A percentile compares a stretch with the other conserved stretches of the same genome.
These are phyloP conservation scores for Pythium rhizo-oryzae DNA, from an alignment of 352 stramenopile species.

Conservation along the genomic window DNA sequence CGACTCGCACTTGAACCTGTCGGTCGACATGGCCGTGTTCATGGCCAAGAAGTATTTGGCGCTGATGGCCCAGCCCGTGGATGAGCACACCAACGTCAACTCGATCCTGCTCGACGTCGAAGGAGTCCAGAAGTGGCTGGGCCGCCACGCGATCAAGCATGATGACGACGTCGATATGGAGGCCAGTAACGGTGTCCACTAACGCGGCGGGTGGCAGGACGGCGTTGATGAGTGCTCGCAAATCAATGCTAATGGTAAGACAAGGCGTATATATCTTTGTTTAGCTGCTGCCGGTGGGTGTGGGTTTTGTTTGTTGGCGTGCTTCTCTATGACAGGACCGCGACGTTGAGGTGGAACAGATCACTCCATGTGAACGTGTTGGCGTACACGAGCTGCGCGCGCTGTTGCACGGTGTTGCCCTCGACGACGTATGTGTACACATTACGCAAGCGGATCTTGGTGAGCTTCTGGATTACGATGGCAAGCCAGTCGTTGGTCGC, in stretches of 20 bases:
- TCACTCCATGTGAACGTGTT: conserved; percentile 30
- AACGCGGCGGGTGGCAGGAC: conserved; percentile 30
- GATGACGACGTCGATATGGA: conserved; percentile 21
- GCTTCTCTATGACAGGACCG: conserved; percentile 26
- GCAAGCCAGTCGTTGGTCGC: conserved; percentile 43
- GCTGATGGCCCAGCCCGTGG: conserved; percentile 96
- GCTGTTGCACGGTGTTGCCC: conserved; percentile 31
- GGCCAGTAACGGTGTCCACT: not conserved
- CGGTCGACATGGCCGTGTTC: conserved; percentile 95
- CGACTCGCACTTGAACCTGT: conserved; percentile 96
- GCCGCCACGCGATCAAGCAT: conserved; percentile 25
- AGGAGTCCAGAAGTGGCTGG: conserved; percentile 83
- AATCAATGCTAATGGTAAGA: not conserved
- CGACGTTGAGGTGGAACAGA: conserved; percentile 32
- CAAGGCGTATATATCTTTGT: not conserved
- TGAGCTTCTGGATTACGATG: conserved; percentile 49
- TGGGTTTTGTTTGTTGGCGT: not conserved
- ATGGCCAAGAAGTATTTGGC: conserved; percentile 96
- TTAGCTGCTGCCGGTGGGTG: not conserved
- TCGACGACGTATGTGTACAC: conserved; percentile 50
- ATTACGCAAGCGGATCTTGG: conserved; percentile 38
- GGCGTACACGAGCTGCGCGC: conserved; percentile 35
- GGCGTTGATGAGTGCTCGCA: not conserved
- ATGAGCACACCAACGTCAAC: conserved; percentile 91
- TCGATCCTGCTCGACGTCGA: conserved; percentile 94